Base-by-base conservation (phyloP, 169 alveolate genomes). In the Plasmodium coatneyi region DNA sequence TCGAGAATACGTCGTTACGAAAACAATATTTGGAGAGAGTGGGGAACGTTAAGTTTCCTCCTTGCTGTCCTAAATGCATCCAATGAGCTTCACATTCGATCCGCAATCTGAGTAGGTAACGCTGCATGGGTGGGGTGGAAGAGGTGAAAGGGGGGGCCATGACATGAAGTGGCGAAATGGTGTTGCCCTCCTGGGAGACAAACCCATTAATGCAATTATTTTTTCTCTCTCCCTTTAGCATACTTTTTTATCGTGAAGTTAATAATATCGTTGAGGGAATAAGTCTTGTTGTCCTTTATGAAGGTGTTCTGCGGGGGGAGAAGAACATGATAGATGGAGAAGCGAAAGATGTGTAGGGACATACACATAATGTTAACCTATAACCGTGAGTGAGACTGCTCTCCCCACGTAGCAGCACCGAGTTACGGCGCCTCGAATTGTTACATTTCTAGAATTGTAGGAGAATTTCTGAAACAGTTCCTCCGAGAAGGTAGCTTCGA, bases 201-300 rank as follows among this genome's bases (percentile, higher is more conserved):
- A 12, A 1, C 60, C 76, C 76, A 66, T 25, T 19, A n/a, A 0
- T 7, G 4, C 10, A 12, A 28, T 66, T 25, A 25, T 66, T 66
- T 22, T 19, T 10, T 56, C n/a, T 30, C 22, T 41, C 41, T 52
- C 52, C 30, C 70, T 10, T 9, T 1, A 5, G 25, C 92, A 5
- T 83, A 83, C 92, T 39, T 83, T 25, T 71, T 83, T 36, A 83
- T 83, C 34, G 92, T 83, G 49, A 83, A 83, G 72, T 19, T 83
- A 16, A 83, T 83, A 39, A 83, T 30, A 25, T 83, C 92, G 34
- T 83, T 83, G 22, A 83, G 28, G 30, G 92, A 83, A 70, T 46
- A 83, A n/a, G 49, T 34, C 22, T n/a, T 83, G 49, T 66, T 70
- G 25, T 83, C 71, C 52, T n/a, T 56, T n/a, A 56, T 34, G 74